These are phyloP conservation scores for Aspergillus baeticus DNA, from an alignment of 495 filamentous ascomycete species.

Conservation along the genomic window DNA sequence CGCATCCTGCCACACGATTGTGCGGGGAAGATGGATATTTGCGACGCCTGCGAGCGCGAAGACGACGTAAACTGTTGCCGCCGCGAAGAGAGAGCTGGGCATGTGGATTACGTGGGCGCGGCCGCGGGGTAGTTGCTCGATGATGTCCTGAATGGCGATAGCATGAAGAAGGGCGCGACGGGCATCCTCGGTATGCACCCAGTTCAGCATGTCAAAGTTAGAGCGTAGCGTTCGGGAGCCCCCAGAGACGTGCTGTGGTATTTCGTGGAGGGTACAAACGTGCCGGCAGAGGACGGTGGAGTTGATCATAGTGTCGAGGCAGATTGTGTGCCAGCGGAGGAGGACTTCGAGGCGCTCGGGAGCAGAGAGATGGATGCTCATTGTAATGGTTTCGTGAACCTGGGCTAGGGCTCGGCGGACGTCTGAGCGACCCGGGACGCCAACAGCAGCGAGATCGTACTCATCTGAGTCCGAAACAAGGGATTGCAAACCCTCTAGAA, in stretches of 20 bases:
- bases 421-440: conserved; percentile 42
- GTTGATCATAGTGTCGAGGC: conserved; percentile 45
- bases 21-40: conserved; percentile 37
- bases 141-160: conserved; percentile 48
- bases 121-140: conserved; percentile 48
- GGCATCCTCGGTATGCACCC: conserved; percentile 41
- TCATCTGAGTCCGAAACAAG: conserved; percentile 42
- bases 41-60: conserved; percentile 38
- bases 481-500: conserved; percentile 48
- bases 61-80: conserved; percentile 43
- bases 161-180: conserved; percentile 47
- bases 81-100: conserved; percentile 46
- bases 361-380: conserved; percentile 37
- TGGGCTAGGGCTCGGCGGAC: conserved; percentile 41
- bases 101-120: conserved; percentile 48
- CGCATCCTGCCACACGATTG: conserved; percentile 46
- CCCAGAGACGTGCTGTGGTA: conserved; percentile 40
- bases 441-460: conserved; percentile 36
- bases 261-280: conserved; percentile 41
- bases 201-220: conserved; percentile 39
- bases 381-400: conserved; percentile 40
- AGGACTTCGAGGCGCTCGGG: conserved; percentile 43
- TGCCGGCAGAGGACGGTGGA: conserved; percentile 41
- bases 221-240: conserved; percentile 23
- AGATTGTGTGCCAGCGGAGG: conserved; percentile 50